Evolutionary conservation across 2,329 filamentous ascomycete genomes (phyloP).

Genomic region (Mollisiaceae sp.): DNA sequence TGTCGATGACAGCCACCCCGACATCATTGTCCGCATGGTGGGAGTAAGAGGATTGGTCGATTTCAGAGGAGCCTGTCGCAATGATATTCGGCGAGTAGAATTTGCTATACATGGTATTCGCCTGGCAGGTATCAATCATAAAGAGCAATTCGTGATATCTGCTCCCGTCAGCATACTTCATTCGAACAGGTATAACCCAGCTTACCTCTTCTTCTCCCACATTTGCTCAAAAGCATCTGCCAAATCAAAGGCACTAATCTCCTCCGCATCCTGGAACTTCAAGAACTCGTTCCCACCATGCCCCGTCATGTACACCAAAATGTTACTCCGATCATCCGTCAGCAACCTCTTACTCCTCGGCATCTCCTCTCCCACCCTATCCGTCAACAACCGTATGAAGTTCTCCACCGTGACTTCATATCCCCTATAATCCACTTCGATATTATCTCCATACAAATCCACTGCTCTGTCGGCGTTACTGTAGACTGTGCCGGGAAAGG

Average conservation of each 20-base stretch:
- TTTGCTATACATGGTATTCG: conserved; percentile 98
- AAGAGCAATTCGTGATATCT: conserved; percentile 97
- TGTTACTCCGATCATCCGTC: conserved; percentile 95
- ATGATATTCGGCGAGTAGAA: conserved; percentile 99
- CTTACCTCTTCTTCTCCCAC: conserved; percentile 96
- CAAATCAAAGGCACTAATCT: conserved; percentile 94
- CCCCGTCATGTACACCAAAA: conserved; percentile 98
- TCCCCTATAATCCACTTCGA: conserved; percentile 96
- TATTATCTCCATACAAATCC: conserved; percentile 97
- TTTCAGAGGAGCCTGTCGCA: conserved; percentile 92
- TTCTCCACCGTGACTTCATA: conserved; percentile 99
- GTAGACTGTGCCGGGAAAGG: conserved; percentile 97
- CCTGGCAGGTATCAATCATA: conserved; percentile 99
- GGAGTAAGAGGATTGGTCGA: conserved; percentile 95
- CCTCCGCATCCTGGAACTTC: conserved; percentile 97
- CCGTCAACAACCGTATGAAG: conserved; percentile 93
- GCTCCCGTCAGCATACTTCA: conserved; percentile 11
- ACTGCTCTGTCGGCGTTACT: conserved; percentile 96
- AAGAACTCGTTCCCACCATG: conserved; percentile 97
- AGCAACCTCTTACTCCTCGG: conserved; percentile 91
- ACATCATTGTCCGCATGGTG: conserved; percentile 99
- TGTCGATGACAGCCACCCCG: conserved; percentile 95
- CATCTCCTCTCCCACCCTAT: conserved; percentile 92
- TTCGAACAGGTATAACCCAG: background rate
- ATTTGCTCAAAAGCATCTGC: conserved; percentile 99